Evolutionary conservation across 768 basidiomycete species (phyloP), one percentile per base, ranked within the genome.

Genomic region (Tubosaeta sp.): DNA sequence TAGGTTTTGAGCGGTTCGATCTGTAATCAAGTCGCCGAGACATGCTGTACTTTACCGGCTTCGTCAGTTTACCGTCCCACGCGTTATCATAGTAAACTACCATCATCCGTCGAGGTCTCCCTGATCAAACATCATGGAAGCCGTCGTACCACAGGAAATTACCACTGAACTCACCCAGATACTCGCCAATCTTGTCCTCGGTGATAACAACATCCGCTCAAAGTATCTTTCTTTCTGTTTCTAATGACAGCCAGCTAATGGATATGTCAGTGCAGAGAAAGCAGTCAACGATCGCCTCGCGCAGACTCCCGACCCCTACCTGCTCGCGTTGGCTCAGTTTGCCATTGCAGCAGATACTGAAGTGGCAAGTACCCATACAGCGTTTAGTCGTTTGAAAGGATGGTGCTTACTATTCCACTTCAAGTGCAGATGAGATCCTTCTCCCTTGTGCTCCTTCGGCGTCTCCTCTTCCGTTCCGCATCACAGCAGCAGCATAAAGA

Each of bases 211-310:
- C 48, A 87, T 92, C 45, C 82, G 89, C 16, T 73, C 84, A 57
- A 85, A 77, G 88, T 87, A 60, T 19, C 87, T 87, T 59, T 21
- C 49, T 9, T 49, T 44, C 32, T 34, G 22, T 27, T 16, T 9
- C 21, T 41, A 35, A 48, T 32, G 11, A 29, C 27, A n/a, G 3
- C 8, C 31, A 25, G 13, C 16, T 36, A 69, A 55, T 10, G 18
- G 16, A 47, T 36, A 13, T 24, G 22, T 18, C 59, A 81, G 87
- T 71, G 89, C 90, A 45, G 89, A 91, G 61, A 82, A 83, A 51
- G 85, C 85, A 0, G 87, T 92, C 51, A 87, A 91, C 62, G 86
- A 92, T 56, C 77, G 89, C 13, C 73, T 92, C 21, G 80, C 81
- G 16, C 83, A 84, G 58, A 83, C 85, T 1, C 90, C 89, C 4